Conservation (phyloP, 2,329 filamentous ascomycete species). For the Moelleriella libera region DNA sequence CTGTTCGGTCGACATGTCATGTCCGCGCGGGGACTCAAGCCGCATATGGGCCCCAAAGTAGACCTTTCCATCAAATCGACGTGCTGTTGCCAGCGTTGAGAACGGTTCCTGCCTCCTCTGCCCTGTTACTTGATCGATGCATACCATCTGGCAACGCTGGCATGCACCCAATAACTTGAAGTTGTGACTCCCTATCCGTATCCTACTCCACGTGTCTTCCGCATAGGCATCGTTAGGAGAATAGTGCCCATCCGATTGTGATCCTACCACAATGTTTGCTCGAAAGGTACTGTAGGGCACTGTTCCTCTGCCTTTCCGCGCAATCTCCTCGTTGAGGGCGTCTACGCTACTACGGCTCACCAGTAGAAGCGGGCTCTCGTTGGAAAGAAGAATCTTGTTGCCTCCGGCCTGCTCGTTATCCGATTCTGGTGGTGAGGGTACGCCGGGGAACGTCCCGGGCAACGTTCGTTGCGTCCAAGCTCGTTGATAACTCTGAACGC, state of each 20-base stretch:
- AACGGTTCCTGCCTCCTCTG: slow-evolving; percentile 74
- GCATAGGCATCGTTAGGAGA: slow-evolving; percentile 41
- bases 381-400: slow-evolving; percentile 62
- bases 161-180: slow-evolving; percentile 73
- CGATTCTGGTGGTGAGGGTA: slow-evolving; percentile 43
- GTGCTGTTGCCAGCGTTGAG: slow-evolving; percentile 73
- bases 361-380: slow-evolving; percentile 85
- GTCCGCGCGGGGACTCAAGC: slow-evolving; percentile 17
- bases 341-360: slow-evolving; percentile 72
- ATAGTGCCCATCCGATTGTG: slow-evolving; percentile 20
- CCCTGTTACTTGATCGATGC: slow-evolving; percentile 74
- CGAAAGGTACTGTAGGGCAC: slow-evolving; percentile 68
- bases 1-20: slow-evolving; percentile 8
- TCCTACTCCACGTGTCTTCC: slow-evolving; percentile 63
- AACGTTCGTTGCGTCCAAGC: slow-evolving; percentile 14
- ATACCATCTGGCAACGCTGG: slow-evolving; percentile 90
- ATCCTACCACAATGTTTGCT: slow-evolving; percentile 64
- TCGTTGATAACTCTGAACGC: slow-evolving; percentile 45
- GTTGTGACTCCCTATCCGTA: slow-evolving; percentile 49
- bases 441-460: slow-evolving; percentile 39
- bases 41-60: slow-evolving; percentile 78
- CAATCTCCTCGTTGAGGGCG: slow-evolving; percentile 61
- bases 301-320: slow-evolving; percentile 41
- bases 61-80: slow-evolving; percentile 70
- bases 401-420: slow-evolving; percentile 28